Evolutionary conservation across 73 alveolate species (phyloP).

Genomic region (Breviolum minutum): DNA sequence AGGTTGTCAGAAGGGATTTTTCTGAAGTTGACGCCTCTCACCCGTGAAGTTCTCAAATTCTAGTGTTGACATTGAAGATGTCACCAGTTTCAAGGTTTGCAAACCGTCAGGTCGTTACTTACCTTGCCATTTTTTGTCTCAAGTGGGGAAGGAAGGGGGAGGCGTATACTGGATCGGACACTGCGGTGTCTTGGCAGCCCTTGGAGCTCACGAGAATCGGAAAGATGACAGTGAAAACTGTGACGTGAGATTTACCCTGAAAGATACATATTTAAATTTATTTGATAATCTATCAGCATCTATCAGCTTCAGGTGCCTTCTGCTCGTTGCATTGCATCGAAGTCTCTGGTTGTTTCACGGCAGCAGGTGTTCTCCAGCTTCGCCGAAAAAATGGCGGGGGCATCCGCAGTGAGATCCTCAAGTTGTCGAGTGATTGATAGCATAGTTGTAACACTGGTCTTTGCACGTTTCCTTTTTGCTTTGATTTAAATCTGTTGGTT

Average conservation of each 20-base stretch:
- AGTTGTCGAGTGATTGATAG: too few species aligned
- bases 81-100: not conserved
- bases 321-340: too few species aligned
- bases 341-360: too few species aligned
- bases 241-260: not conserved
- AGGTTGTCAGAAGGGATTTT: too few species aligned
- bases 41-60: not conserved
- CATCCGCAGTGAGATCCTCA: slow-evolving; percentile 95
- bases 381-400: slow-evolving; percentile 95
- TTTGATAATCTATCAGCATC: not conserved
- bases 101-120: too few species aligned
- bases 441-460: too few species aligned
- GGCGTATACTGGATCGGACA: slow-evolving; percentile 48
- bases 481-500: too few species aligned
- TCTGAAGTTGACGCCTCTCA: not conserved
- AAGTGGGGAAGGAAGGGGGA: slow-evolving; percentile 21
- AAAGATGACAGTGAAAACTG: not conserved
- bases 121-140: not conserved
- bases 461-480: too few species aligned
- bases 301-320: too few species aligned
- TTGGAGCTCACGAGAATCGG: not conserved
- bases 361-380: slow-evolving; percentile 80
- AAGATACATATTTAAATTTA: not conserved
- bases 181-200: slow-evolving; percentile 40
- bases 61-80: not conserved